These are phyloP conservation scores for Myxozyma udenii DNA, from an alignment of 805 yeast species.

Conservation along the genomic window DNA sequence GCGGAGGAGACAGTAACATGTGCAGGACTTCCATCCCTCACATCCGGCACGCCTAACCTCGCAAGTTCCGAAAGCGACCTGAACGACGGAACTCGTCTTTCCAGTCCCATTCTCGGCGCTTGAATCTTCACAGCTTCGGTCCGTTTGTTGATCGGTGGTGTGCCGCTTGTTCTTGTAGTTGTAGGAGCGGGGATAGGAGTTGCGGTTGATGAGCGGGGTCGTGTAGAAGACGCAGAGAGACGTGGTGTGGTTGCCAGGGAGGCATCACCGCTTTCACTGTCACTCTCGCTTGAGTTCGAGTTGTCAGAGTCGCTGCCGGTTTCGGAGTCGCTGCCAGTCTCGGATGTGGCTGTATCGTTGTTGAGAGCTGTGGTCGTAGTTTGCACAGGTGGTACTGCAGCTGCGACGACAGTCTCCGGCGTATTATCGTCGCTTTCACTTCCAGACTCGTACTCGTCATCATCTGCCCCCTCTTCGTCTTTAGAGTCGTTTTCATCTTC, in stretches of 20 bases:
- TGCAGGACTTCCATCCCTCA: slow-evolving; percentile 22
- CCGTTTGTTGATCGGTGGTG: slow-evolving; percentile 1
- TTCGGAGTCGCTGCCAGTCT: not conserved
- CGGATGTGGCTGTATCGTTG: not conserved
- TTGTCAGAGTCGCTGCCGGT: not conserved
- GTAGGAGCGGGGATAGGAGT: slow-evolving; percentile 1
- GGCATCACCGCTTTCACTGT: not conserved
- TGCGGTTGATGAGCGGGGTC: not conserved
- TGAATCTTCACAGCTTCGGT: no score
- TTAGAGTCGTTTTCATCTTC: not conserved
- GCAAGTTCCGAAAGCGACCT: slow-evolving; percentile 22
- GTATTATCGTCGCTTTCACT: no score
- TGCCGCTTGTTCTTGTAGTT: not conserved
- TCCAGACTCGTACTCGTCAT: no score
- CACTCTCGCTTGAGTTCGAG: not conserved
- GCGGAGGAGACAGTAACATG: no score
- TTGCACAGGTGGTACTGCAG: no score
- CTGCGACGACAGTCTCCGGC: no score
- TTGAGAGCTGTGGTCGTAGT: not conserved
- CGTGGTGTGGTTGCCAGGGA: not conserved
- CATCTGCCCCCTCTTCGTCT: no score
- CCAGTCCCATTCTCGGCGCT: no score
- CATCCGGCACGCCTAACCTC: slow-evolving; percentile 26
- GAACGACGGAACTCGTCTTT: slow-evolving; percentile 25
- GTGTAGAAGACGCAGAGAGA: not conserved